These are phyloP conservation scores for Fusarium guadeloupense DNA, from an alignment of 2,329 filamentous ascomycete genomes.

Conservation along the genomic window DNA sequence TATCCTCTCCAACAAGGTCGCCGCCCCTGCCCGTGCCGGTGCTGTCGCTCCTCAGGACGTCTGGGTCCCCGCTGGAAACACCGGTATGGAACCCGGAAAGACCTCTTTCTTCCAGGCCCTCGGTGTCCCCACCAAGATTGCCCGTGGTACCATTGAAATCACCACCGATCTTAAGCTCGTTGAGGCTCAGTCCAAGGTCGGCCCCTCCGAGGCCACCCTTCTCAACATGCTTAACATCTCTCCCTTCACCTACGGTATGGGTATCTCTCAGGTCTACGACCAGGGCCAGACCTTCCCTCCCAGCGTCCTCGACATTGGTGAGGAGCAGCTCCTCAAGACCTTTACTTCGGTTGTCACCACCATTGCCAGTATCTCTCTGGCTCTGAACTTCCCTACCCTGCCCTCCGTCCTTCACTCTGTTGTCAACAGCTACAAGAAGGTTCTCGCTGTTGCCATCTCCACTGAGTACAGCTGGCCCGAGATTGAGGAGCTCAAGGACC, in stretches of 20 bases:
- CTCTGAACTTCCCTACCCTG: conserved; percentile 92
- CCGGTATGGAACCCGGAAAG: conserved; percentile 99
- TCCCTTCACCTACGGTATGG: conserved; percentile 99
- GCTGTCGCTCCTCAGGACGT: conserved; percentile 93
- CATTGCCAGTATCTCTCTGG: conserved; percentile 91
- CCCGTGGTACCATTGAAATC: conserved; percentile 99
- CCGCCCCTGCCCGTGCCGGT: conserved; percentile 97
- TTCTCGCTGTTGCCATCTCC: conserved; percentile 85
- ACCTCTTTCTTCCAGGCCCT: conserved; percentile 99
- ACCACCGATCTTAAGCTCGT: conserved; percentile 97
- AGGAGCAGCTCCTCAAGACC: conserved; percentile 89
- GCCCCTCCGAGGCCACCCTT: conserved; percentile 96
- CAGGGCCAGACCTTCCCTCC: conserved; percentile 91
- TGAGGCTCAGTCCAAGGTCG: conserved; percentile 92
- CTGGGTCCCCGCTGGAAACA: conserved; percentile 97
- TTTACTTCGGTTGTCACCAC: conserved; percentile 84
- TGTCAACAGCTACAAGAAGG: conserved; percentile 98
- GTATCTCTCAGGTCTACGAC: conserved; percentile 96
- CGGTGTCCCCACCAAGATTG: conserved; percentile 99
- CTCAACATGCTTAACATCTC: conserved; percentile 99
- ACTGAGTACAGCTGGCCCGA: conserved; percentile 95
- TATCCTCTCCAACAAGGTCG: conserved; percentile 96
- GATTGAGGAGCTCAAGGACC: conserved; percentile 98
- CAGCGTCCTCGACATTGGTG: conserved; percentile 88
- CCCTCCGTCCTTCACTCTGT: conserved; percentile 96